Evolutionary conservation across 1,284 basidiomycete genomes (phyloP).

Genomic region (Rhodotorula sp.): DNA sequence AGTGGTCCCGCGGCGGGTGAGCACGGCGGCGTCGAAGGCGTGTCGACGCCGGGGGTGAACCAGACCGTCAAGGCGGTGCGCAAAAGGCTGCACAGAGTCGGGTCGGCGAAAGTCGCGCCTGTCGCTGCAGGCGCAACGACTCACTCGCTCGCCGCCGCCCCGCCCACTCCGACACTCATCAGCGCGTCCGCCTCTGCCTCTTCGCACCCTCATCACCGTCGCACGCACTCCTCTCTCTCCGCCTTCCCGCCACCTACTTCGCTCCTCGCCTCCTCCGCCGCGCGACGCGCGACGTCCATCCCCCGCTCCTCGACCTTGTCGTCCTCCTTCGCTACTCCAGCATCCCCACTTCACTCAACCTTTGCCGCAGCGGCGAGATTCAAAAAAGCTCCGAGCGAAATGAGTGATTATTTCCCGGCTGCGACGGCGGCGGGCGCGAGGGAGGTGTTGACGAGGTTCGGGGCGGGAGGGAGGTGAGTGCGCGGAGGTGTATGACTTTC

Average conservation of each 20-base stretch:
- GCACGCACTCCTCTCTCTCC: background rate
- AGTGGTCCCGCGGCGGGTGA: background rate
- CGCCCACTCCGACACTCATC: background rate
- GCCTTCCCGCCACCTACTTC: background rate
- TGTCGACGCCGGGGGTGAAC: background rate
- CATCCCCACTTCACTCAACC: too few species aligned
- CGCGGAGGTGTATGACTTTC: background rate
- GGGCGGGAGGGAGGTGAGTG: background rate
- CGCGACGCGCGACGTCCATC: too few species aligned
- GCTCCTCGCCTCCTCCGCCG: too few species aligned
- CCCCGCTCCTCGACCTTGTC: too few species aligned
- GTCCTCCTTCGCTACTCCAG: too few species aligned
- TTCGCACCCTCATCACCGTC: background rate
- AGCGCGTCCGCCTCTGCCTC: background rate
- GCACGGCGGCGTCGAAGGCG: constrained; percentile 45
- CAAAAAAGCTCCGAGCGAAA: constrained; percentile 28
- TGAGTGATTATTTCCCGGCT: constrained; percentile 37
- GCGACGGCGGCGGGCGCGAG: constrained; percentile 9
- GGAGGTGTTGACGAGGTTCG: constrained; percentile 20
- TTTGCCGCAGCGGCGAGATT: background rate
- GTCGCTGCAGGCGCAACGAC: constrained; percentile 64
- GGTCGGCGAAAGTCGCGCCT: constrained; percentile 43
- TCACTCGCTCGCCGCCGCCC: constrained; percentile 9
- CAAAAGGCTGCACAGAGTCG: constrained; percentile 70
- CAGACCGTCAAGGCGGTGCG: constrained; percentile 67